A percentile compares a stretch with the other conserved stretches of the same genome.
Evolutionary conservation across 257 asterid species (phyloP).

Genomic region (Apocynum venetum): DNA sequence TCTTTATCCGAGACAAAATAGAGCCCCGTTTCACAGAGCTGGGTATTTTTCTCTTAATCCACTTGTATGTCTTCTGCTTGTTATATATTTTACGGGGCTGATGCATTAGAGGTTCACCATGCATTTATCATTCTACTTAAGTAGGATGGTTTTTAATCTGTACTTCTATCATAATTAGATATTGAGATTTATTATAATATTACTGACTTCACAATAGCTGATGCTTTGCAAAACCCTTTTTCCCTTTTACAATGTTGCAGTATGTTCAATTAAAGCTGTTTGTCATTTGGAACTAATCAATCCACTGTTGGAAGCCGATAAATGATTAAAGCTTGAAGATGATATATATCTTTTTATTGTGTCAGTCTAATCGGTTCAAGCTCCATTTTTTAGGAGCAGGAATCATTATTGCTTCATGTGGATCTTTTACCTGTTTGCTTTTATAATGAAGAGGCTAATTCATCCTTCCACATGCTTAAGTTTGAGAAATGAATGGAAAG

Average conservation of each 20-base stretch:
- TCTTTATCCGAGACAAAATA: slow-evolving; percentile 50
- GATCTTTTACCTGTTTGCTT: not conserved
- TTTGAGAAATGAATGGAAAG: not conserved
- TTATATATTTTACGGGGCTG: not conserved
- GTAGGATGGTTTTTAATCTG: not conserved
- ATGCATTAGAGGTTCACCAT: not conserved
- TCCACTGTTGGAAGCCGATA: not conserved
- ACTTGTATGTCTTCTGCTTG: not conserved
- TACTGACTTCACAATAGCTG: not conserved
- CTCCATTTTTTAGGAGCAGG: not conserved
- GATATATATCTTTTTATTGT: not conserved
- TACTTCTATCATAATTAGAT: not conserved
- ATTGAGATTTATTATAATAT: not conserved
- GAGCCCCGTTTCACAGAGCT: slow-evolving; percentile 66
- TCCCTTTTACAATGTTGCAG: not conserved
- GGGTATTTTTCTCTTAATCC: slow-evolving; percentile 38
- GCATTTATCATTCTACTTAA: not conserved
- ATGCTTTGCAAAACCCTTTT: not conserved
- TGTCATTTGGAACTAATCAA: not conserved
- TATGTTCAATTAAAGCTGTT: not conserved
- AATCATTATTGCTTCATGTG: not conserved
- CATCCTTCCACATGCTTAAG: not conserved
- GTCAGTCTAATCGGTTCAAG: not conserved
- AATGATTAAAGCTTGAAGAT: not conserved
- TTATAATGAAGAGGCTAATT: not conserved